Conservation (phyloP, 1,284 basidiomycete genomes). For the Trametes pubescens region DNA sequence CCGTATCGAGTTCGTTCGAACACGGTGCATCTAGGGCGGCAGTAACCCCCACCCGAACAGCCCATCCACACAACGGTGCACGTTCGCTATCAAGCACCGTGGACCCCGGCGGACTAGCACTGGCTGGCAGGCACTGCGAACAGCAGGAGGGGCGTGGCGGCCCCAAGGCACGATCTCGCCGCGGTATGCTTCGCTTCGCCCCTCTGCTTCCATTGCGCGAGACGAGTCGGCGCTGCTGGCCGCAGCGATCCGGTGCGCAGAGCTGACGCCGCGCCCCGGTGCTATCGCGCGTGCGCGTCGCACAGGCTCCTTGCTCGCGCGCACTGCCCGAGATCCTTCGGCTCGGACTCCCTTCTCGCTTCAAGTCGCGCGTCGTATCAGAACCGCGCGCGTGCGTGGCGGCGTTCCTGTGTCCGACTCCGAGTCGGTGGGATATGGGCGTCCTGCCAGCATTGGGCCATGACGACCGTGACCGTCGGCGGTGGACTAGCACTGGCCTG, state of each 20-base stretch:
- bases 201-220: neutral
- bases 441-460: neutral
- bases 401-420: too few relatives aligned
- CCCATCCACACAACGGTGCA: neutral
- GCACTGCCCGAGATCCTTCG: neutral
- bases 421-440: neutral
- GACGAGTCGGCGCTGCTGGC: neutral
- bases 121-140: too few relatives aligned
- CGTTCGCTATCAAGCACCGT: neutral
- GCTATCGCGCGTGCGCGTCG: conserved; percentile 19
- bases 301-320: conserved; percentile 17
- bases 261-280: neutral
- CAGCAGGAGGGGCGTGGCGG: neutral
- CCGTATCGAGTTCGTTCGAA: too few relatives aligned
- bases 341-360: too few relatives aligned
- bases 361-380: too few relatives aligned
- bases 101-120: neutral
- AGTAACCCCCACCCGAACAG: too few relatives aligned
- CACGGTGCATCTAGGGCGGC: too few relatives aligned
- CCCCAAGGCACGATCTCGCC: neutral
- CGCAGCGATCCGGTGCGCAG: conserved; percentile 14
- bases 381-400: too few relatives aligned
- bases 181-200: neutral
- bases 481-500: neutral
- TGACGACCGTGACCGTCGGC: neutral